Percentiles rank a stretch among this genome's conserved stretches.
phyloP scores from a whole-genome alignment of 2,329 filamentous ascomycete genomes.

The Neopestalotiopsis sp. region DNA sequence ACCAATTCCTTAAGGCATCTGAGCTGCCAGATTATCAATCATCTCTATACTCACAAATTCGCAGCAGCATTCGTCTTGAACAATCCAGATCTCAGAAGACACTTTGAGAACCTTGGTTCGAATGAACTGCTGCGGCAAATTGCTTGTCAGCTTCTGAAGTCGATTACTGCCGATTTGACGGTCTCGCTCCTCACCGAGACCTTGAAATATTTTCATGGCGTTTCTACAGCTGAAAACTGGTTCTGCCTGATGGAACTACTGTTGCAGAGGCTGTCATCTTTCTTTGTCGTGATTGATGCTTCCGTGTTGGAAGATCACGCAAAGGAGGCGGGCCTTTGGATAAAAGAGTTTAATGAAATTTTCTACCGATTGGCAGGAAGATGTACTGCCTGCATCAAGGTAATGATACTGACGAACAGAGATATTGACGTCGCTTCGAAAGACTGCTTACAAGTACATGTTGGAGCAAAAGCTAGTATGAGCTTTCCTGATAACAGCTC shows the following conservation, averaged over 20 bases:
- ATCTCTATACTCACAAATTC: no score
- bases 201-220: no score
- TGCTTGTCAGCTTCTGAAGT: no score
- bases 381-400: neutral
- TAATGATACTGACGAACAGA: neutral
- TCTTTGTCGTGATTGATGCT: neutral
- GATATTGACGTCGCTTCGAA: neutral
- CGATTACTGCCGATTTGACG: no score
- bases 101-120: no score
- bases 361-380: neutral
- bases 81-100: no score
- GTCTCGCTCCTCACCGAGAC: no score
- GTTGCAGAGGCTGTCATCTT: neutral
- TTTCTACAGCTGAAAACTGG: neutral
- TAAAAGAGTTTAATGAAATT: neutral
- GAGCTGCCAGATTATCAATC: no score
- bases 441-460: neutral
- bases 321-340: neutral
- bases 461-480: neutral
- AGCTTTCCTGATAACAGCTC: neutral
- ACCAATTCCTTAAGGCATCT: no score
- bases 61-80: no score
- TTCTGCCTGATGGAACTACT: neutral
- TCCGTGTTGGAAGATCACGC: neutral
- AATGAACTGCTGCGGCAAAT: no score